A percentile compares a stretch with the other conserved stretches of the same genome.
Conservation (phyloP, 2,329 filamentous ascomycete species). For the Fusarium palustre region DNA sequence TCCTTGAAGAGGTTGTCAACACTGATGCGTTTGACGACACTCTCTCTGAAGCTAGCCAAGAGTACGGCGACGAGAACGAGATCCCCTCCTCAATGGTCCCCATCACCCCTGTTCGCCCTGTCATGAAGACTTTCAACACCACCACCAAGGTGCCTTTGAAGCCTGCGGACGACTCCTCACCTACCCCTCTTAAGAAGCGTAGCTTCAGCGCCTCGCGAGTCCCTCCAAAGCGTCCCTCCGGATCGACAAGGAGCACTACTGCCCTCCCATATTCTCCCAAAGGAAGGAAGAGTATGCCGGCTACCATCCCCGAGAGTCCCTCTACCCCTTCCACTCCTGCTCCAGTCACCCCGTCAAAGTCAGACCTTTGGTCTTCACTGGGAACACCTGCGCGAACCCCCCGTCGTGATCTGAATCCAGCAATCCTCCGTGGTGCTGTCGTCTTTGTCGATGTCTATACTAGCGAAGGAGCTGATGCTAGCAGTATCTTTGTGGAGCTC, state of each 20-base stretch:
- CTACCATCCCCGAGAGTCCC: conserved; percentile 28
- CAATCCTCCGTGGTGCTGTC: conserved; percentile 75
- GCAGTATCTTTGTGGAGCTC: conserved; percentile 82
- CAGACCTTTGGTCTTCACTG: conserved; percentile 64
- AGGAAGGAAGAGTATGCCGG: conserved; percentile 50
- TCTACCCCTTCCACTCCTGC: conserved; percentile 48
- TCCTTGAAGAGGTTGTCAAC: conserved; percentile 53
- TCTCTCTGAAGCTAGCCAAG: conserved; percentile 71
- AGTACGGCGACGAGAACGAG: conserved; percentile 75
- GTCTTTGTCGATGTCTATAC: conserved; percentile 89
- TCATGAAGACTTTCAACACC: conserved; percentile 71
- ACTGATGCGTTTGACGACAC: conserved; percentile 58
- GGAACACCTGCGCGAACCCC: conserved; percentile 69
- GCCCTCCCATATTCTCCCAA: conserved; percentile 69
- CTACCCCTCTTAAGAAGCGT: conserved; percentile 61
- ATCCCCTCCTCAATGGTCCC: conserved; percentile 63
- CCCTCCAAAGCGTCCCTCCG: conserved; percentile 57
- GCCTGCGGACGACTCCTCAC: conserved; percentile 69
- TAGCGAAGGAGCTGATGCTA: conserved; percentile 82
- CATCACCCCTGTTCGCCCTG: conserved; percentile 66
- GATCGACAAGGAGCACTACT: conserved; percentile 61
- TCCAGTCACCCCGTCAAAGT: conserved; percentile 59
- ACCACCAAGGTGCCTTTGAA: conserved; percentile 83
- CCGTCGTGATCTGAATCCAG: conserved; percentile 63
- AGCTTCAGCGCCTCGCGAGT: conserved; percentile 64